These are phyloP conservation scores for Exophiala aquamarina DNA, from an alignment of 2,329 filamentous ascomycete species.

Conservation along the genomic window DNA sequence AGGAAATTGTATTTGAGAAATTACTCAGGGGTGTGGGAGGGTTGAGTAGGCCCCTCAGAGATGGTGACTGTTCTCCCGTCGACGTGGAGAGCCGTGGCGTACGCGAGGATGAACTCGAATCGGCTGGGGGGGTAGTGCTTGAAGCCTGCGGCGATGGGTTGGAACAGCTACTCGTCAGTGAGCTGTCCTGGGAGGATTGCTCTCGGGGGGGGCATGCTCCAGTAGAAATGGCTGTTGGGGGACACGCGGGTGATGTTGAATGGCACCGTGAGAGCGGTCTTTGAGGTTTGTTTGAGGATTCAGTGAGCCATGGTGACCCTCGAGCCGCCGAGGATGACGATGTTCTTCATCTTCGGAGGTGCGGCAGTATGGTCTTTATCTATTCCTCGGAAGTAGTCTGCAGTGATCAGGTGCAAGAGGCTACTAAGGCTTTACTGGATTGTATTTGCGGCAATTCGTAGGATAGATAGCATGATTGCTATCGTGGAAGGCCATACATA, in stretches of 20 bases:
- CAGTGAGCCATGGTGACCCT: slow-evolving; percentile 9
- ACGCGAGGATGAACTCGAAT: slow-evolving; percentile 13
- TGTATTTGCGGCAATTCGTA: no score
- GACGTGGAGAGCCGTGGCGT: background rate
- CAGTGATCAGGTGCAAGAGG: no score
- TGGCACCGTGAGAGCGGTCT: background rate
- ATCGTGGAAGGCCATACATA: no score
- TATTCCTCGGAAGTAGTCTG: no score
- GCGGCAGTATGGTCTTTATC: no score
- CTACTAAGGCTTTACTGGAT: no score
- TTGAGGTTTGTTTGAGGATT: slow-evolving; percentile 9
- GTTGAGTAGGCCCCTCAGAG: background rate
- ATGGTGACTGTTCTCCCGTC: background rate
- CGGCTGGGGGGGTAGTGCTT: slow-evolving; percentile 3
- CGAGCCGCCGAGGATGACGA: slow-evolving; percentile 13
- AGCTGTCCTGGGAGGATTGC: slow-evolving; percentile 4
- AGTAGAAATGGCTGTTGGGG: slow-evolving; percentile 12
- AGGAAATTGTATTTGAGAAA: slow-evolving; percentile 26
- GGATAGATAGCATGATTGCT: no score
- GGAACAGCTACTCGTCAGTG: slow-evolving; percentile 10
- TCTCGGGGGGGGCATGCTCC: slow-evolving; percentile 11
- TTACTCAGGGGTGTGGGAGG: no score
- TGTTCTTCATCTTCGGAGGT: slow-evolving; percentile 5
- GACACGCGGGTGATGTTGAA: slow-evolving; percentile 10
- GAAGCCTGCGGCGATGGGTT: slow-evolving; percentile 9